These are phyloP conservation scores for Boletus putidus DNA, from an alignment of 1,284 basidiomycete species.

Conservation along the genomic window DNA sequence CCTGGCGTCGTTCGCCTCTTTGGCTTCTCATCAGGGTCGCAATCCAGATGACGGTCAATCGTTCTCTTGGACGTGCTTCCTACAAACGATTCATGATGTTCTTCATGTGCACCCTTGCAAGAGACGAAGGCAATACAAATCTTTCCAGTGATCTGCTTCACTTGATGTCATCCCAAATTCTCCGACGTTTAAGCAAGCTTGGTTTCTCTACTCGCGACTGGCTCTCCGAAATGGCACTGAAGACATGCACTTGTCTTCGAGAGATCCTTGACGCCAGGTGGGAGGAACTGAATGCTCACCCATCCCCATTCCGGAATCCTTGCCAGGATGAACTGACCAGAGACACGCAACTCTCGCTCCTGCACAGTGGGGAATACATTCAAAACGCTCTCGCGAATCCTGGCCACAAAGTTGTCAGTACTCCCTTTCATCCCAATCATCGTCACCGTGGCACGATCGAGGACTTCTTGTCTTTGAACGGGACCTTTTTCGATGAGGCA, in stretches of 20 bases:
- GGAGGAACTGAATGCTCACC: background rate
- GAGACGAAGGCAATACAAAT: constrained; percentile 10
- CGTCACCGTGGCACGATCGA: constrained; percentile 9
- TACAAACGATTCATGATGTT: background rate
- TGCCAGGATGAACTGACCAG: constrained; percentile 25
- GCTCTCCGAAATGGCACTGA: constrained; percentile 10
- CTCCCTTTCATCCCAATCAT: constrained; percentile 14
- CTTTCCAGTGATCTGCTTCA: constrained; percentile 37
- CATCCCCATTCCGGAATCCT: constrained; percentile 29
- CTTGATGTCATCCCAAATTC: constrained; percentile 32
- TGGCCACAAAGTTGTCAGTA: background rate
- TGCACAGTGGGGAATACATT: constrained; percentile 31
- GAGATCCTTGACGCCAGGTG: constrained; percentile 5
- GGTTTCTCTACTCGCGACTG: background rate
- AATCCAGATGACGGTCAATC: background rate
- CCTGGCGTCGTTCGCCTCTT: constrained; percentile 36
- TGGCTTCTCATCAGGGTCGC: constrained; percentile 17
- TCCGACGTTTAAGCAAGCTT: constrained; percentile 41
- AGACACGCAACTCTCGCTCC: constrained; percentile 36
- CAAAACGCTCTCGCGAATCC: constrained; percentile 5
- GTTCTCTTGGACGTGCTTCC: background rate
- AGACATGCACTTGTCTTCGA: constrained; percentile 3
- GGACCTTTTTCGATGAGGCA: constrained; percentile 14
- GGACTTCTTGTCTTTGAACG: constrained; percentile 21
- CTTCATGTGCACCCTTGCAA: background rate